Evolutionary conservation across 2,329 filamentous ascomycete genomes (phyloP).

Genomic region (Cladophialophora exuberans): DNA sequence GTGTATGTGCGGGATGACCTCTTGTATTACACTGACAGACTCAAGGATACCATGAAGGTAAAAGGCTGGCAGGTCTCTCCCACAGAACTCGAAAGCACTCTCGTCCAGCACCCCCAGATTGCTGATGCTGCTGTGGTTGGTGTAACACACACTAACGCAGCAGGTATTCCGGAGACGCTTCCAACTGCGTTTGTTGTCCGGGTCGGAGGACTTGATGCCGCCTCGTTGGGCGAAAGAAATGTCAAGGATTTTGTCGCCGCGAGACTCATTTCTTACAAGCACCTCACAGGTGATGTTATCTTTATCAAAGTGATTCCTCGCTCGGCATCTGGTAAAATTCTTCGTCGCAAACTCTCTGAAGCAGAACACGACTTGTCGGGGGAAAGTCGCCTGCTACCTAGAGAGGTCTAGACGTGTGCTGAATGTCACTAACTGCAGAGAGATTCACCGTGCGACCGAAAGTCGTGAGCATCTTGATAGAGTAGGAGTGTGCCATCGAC

Average conservation of each 20-base stretch:
- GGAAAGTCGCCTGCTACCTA: background rate
- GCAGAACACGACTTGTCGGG: slow-evolving; percentile 8
- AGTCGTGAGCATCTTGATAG: too few relatives aligned
- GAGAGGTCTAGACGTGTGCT: too few relatives aligned
- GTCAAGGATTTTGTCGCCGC: slow-evolving; percentile 35
- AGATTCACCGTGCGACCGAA: too few relatives aligned
- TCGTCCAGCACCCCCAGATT: slow-evolving; percentile 49
- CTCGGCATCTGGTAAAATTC: slow-evolving; percentile 55
- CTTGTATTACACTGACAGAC: slow-evolving; percentile 46
- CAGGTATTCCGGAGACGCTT: slow-evolving; percentile 38
- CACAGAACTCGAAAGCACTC: slow-evolving; percentile 51
- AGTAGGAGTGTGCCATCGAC: too few relatives aligned
- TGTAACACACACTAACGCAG: slow-evolving; percentile 40
- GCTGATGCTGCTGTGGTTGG: slow-evolving; percentile 52
- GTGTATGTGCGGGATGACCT: slow-evolving; percentile 41
- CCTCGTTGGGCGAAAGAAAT: slow-evolving; percentile 41
- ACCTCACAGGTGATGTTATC: slow-evolving; percentile 50
- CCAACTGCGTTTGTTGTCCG: slow-evolving; percentile 53
- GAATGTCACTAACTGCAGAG: too few relatives aligned
- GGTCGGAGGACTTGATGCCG: slow-evolving; percentile 28
- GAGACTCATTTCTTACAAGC: slow-evolving; percentile 53
- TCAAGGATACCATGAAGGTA: slow-evolving; percentile 53
- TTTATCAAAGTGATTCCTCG: slow-evolving; percentile 55
- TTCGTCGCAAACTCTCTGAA: slow-evolving; percentile 34
- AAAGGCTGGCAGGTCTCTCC: slow-evolving; percentile 52